Conservation (phyloP, 805 yeast genomes). For the Metschnikowia drakensbergensis region DNA sequence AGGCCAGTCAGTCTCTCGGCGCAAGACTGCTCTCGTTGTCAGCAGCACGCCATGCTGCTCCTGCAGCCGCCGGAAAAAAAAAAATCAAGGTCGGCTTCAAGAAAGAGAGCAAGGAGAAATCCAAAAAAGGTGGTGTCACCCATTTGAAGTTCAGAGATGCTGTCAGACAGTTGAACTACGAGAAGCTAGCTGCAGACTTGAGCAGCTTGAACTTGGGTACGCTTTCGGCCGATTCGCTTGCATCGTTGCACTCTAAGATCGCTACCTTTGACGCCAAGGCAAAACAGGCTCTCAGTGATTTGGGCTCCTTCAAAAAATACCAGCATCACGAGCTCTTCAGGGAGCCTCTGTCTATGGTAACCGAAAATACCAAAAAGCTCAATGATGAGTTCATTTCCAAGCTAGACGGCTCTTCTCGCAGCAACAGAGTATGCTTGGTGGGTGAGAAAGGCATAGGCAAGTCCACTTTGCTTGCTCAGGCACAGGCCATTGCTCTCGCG, state of each 20-base stretch:
- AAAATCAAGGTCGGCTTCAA: constrained; percentile 24
- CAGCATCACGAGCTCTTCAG: constrained; percentile 63
- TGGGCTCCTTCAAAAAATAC: constrained; percentile 63
- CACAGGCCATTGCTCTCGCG: constrained; percentile 51
- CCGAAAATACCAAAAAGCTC: constrained; percentile 43
- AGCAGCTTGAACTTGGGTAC: constrained; percentile 8
- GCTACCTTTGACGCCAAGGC: constrained; percentile 39
- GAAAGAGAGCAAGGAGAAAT: constrained; percentile 20
- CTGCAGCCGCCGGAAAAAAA: constrained; percentile 20
- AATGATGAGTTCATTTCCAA: constrained; percentile 38
- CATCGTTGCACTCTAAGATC: constrained; percentile 14
- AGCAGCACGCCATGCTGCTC: constrained; percentile 11
- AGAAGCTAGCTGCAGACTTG: constrained; percentile 27
- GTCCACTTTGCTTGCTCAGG: constrained; percentile 66
- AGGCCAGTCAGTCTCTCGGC: constrained; percentile 1
- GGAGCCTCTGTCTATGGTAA: constrained; percentile 56
- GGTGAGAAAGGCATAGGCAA: constrained; percentile 82
- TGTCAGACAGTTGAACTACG: constrained; percentile 31
- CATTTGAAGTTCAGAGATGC: constrained; percentile 38
- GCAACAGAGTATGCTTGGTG: constrained; percentile 52
- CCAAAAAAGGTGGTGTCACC: constrained; percentile 41
- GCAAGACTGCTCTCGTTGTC: constrained; percentile 11
- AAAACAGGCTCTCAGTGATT: constrained; percentile 41
- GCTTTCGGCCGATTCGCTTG: constrained; percentile 15
- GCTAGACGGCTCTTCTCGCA: constrained; percentile 25